Conservation (phyloP, 768 basidiomycete genomes). For the Amanita phalloides region DNA sequence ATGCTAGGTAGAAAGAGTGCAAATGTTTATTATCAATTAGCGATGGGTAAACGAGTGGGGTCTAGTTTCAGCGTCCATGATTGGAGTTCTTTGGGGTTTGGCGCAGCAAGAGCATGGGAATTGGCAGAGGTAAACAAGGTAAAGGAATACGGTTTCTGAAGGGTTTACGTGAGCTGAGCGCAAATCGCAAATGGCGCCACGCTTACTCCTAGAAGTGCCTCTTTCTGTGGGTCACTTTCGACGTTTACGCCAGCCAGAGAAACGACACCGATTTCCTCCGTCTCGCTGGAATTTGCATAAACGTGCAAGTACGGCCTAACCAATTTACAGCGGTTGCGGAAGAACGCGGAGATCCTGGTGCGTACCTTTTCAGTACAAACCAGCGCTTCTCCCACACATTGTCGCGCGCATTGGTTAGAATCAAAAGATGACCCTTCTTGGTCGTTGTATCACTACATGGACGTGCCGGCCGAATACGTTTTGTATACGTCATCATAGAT, state of each 20-base stretch:
- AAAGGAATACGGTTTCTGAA: slow-evolving; percentile 76
- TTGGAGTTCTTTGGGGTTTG: slow-evolving; percentile 70
- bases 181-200: not conserved
- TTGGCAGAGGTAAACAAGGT: slow-evolving; percentile 89
- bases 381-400: slow-evolving; percentile 77
- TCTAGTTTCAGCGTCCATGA: slow-evolving; percentile 82
- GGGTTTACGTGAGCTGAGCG: slow-evolving; percentile 4
- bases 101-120: slow-evolving; percentile 81
- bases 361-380: slow-evolving; percentile 80
- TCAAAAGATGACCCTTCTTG: slow-evolving; percentile 75
- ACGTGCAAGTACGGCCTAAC: slow-evolving; percentile 82
- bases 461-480: not conserved
- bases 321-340: not conserved
- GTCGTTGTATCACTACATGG: slow-evolving; percentile 60
- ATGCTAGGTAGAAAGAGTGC: not conserved
- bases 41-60: slow-evolving; percentile 56
- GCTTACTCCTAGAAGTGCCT: slow-evolving; percentile 76
- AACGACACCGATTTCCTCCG: slow-evolving; percentile 76
- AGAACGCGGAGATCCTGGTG: not conserved
- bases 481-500: slow-evolving; percentile 1
- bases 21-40: slow-evolving; percentile 8
- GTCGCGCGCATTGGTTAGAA: slow-evolving; percentile 71
- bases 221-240: slow-evolving; percentile 80
- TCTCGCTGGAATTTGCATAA: slow-evolving; percentile 74
- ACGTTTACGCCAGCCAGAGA: slow-evolving; percentile 80